Conservation (phyloP, 2,329 filamentous ascomycete species). For the Microdochium nivale region DNA sequence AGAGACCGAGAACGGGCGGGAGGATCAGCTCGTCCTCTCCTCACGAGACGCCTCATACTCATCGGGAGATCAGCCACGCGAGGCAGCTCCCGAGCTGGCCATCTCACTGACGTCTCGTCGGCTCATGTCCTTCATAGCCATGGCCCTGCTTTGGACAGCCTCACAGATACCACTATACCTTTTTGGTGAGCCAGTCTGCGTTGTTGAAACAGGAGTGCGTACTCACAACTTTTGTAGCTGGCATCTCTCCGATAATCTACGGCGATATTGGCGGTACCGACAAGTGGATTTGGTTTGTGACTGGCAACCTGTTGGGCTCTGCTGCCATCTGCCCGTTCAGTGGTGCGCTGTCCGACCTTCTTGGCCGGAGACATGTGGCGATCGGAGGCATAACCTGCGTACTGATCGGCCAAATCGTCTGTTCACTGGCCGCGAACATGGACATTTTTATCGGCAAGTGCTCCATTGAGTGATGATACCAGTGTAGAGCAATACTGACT, state of each 20-base stretch:
- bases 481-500: neutral
- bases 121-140: conserved; percentile 45
- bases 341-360: neutral
- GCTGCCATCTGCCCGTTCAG: conserved; percentile 1
- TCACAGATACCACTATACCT: conserved; percentile 50
- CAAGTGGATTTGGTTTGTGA: neutral
- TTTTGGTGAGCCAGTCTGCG: conserved; percentile 24
- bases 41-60: neutral
- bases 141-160: conserved; percentile 53
- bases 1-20: neutral
- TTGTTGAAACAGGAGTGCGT: neutral
- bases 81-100: neutral
- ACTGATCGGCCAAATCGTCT: conserved; percentile 48
- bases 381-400: neutral
- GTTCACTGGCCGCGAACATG: conserved; percentile 48
- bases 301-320: neutral
- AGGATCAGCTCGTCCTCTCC: neutral
- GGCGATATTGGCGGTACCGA: conserved; percentile 43
- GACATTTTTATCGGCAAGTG: conserved; percentile 52
- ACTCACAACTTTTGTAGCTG: conserved; percentile 19
- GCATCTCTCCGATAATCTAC: conserved; percentile 46
- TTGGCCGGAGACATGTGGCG: neutral
- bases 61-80: neutral
- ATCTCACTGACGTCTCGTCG: conserved; percentile 31
- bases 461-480: too few species aligned